These are phyloP conservation scores for Psilocybe cubensis DNA, from an alignment of 768 basidiomycete genomes.

Conservation along the genomic window DNA sequence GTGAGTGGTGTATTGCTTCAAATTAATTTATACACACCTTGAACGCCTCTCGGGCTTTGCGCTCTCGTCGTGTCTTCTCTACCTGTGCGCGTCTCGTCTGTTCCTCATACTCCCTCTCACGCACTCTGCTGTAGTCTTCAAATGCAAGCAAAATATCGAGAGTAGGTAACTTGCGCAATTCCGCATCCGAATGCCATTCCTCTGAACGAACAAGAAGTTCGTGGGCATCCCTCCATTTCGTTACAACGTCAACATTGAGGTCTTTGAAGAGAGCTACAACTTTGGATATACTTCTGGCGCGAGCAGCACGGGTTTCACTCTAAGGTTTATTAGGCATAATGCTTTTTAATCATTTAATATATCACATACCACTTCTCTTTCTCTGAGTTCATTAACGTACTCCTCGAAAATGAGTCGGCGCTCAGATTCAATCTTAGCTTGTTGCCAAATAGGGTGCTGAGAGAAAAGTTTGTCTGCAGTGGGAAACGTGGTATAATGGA, in stretches of 20 bases:
- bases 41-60: constrained; percentile 92
- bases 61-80: constrained; percentile 81
- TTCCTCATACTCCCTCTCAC: constrained; percentile 92
- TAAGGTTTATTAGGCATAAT: constrained; percentile 30
- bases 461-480: constrained; percentile 88
- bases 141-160: constrained; percentile 92
- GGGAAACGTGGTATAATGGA: constrained; percentile 88
- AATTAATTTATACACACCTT: constrained; percentile 51
- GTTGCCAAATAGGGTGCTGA: constrained; percentile 90
- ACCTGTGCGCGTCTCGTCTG: constrained; percentile 79
- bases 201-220: constrained; percentile 74
- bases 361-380: constrained; percentile 81
- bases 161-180: constrained; percentile 82
- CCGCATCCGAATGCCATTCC: constrained; percentile 77
- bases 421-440: constrained; percentile 84
- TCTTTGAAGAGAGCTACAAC: constrained; percentile 85
- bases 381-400: constrained; percentile 83
- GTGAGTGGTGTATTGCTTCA: background rate
- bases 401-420: constrained; percentile 90
- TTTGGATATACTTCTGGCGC: constrained; percentile 80
- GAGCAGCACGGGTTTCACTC: constrained; percentile 80
- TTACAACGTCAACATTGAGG: constrained; percentile 90
- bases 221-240: constrained; percentile 89
- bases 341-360: constrained; percentile 1
- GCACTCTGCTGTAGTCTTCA: constrained; percentile 90